Percentiles rank a stretch among this genome's conserved stretches.
These are phyloP conservation scores for Nissolia schottii DNA, from an alignment of 306 rosid genomes.

Conservation along the genomic window DNA sequence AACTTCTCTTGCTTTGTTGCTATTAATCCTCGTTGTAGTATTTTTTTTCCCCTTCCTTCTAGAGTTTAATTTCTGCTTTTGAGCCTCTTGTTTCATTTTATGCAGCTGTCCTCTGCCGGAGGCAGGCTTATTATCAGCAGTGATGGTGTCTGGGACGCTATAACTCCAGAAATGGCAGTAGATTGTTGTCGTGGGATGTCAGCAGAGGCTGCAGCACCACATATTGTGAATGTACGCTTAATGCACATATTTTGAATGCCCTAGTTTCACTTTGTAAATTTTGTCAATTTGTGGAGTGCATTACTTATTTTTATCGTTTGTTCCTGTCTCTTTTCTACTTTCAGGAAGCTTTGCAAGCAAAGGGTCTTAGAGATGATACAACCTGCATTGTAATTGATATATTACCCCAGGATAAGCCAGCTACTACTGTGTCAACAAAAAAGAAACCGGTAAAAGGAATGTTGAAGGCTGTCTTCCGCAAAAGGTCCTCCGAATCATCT, in stretches of 20 bases:
- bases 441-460: conserved; percentile 80
- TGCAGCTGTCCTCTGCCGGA: conserved; percentile 83
- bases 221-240: conserved; percentile 73
- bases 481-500: conserved; percentile 69
- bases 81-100: background rate
- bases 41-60: background rate
- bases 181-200: conserved; percentile 92
- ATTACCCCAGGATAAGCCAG: conserved; percentile 69
- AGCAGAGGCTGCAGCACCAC: conserved; percentile 81
- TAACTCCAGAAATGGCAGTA: conserved; percentile 74
- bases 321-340: conserved; percentile 16
- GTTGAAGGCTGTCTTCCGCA: conserved; percentile 79
- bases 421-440: conserved; percentile 42
- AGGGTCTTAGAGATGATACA: conserved; percentile 99
- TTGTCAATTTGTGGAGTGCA: background rate
- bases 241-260: background rate
- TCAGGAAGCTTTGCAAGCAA: conserved; percentile 89
- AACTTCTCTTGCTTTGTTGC: background rate
- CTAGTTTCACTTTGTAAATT: conserved; percentile 3
- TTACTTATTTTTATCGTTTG: background rate
- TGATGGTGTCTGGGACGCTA: conserved; percentile 98
- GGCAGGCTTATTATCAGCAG: conserved; percentile 94
- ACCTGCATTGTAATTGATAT: conserved; percentile 91
- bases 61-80: background rate
- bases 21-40: background rate